Conservation (phyloP, 805 yeast genomes). For the Yamadazyma nakazawae region DNA sequence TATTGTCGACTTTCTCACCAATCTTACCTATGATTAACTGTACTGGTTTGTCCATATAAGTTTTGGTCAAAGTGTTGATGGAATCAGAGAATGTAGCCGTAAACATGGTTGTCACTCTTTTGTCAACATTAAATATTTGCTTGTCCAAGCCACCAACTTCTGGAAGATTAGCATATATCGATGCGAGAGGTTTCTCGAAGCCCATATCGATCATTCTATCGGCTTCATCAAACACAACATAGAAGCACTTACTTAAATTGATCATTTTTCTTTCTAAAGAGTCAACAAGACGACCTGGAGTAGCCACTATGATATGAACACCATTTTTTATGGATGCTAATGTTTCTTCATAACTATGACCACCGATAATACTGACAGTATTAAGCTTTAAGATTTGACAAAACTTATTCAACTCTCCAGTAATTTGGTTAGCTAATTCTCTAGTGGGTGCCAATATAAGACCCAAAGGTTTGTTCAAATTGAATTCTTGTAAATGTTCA, state of each 20-base stretch:
- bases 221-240: slow-evolving; percentile 86
- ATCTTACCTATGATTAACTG: slow-evolving; percentile 64
- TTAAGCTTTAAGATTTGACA: slow-evolving; percentile 38
- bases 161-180: slow-evolving; percentile 57
- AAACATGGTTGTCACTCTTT: slow-evolving; percentile 78
- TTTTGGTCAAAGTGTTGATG: slow-evolving; percentile 63
- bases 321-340: slow-evolving; percentile 48
- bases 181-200: slow-evolving; percentile 74
- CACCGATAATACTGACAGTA: slow-evolving; percentile 78
- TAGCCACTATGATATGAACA: slow-evolving; percentile 81
- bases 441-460: slow-evolving; percentile 87
- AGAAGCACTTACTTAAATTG: slow-evolving; percentile 57
- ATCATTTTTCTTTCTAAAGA: slow-evolving; percentile 67
- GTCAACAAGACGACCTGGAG: slow-evolving; percentile 90
- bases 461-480: slow-evolving; percentile 67
- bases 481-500: slow-evolving; percentile 44
- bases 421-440: slow-evolving; percentile 88
- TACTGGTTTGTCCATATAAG: slow-evolving; percentile 60
- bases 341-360: slow-evolving; percentile 79
- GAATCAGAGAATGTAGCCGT: slow-evolving; percentile 88
- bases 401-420: slow-evolving; percentile 58
- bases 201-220: slow-evolving; percentile 96
- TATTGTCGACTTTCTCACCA: slow-evolving; percentile 63
- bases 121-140: slow-evolving; percentile 35
- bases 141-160: slow-evolving; percentile 22